phyloP scores from a whole-genome alignment of 2,329 filamentous ascomycete species.

The Nothophaeocryptopus gaeumannii region DNA sequence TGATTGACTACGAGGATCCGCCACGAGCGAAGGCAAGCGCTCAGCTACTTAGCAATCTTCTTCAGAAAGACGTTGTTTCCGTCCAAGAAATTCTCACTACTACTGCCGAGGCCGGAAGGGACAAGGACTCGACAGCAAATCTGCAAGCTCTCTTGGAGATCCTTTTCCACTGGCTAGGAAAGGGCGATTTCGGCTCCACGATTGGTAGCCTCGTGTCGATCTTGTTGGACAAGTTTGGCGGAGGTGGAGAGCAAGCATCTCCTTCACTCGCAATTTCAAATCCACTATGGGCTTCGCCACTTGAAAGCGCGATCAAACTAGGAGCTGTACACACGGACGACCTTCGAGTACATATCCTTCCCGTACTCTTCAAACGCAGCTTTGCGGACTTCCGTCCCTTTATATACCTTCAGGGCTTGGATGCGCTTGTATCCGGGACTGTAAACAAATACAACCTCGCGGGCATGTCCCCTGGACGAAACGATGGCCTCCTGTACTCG shows the following conservation, averaged over 20 bases:
- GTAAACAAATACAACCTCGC: no score
- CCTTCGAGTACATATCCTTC: slow-evolving; percentile 48
- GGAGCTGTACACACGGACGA: slow-evolving; percentile 26
- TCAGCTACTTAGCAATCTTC: slow-evolving; percentile 20
- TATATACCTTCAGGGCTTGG: slow-evolving; percentile 36
- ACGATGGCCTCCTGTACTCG: slow-evolving; percentile 32
- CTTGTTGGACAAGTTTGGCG: slow-evolving; percentile 33
- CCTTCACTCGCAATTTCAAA: not conserved
- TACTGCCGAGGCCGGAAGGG: not conserved
- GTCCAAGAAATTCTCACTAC: slow-evolving; percentile 9
- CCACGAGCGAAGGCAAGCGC: slow-evolving; percentile 19
- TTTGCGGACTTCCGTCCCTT: slow-evolving; percentile 41
- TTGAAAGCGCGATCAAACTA: slow-evolving; percentile 16
- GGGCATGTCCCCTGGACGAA: not conserved
- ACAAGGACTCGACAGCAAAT: not conserved
- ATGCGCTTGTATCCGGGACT: no score
- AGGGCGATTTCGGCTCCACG: slow-evolving; percentile 34
- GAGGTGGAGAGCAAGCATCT: not conserved
- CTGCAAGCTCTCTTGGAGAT: slow-evolving; percentile 10
- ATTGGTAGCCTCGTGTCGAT: slow-evolving; percentile 30
- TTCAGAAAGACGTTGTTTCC: slow-evolving; percentile 19
- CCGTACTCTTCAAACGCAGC: slow-evolving; percentile 45
- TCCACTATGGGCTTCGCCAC: slow-evolving; percentile 24
- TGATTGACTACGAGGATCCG: slow-evolving; percentile 18
- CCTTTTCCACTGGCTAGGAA: slow-evolving; percentile 35